Evolutionary conservation across 176 grass and related monocot genomes (phyloP), one percentile per base, ranked within the genome.

Genomic region (Carex parvula): DNA sequence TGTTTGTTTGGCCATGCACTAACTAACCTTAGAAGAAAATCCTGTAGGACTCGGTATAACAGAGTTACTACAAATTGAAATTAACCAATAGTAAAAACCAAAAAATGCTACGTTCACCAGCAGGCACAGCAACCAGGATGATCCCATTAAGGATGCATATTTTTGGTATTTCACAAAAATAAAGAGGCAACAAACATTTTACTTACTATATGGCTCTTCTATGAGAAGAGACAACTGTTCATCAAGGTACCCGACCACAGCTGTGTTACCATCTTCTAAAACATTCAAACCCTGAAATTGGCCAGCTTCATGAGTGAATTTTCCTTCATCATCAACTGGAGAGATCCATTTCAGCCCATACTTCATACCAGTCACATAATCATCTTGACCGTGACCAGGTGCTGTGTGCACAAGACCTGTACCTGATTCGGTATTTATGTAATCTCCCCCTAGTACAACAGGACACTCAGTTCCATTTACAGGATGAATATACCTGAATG

Each of bases 381-480:
- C 95, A 90, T 98, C 95, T 87, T 98, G 95, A 32, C 95, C 95
- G 88, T 98, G 95, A 67, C 95, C 95, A 52, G 95, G 95, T 70
- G 95, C 95, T 89, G 95, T 98, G 89, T 98, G 95, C 87, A 98
- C 92, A 88, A 98, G 93, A 30, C 95, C 95, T 62, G 95, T 98
- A 81, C 95, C 95, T 26, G 95, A 94, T 78, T 98, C 92, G 82
- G 89, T 98, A 88, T 92, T 95, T 87, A 98, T 95, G 55, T 98
- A 95, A 85, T 98, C 95, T 84, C 95, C 95, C 75, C 95, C 95
- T 80, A 95, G 84, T 53, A 98, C 84, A 79, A 98, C 92, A 44
- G 89, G 92, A 79, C 89, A 98, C 85, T 95, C 95, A 72, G 90
- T 93, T 85, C 86, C 91, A 76, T 87, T 95, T 81, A 94, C 63